Evolutionary conservation across 2,329 filamentous ascomycete genomes (phyloP).

Genomic region (Colletotrichum sp.): DNA sequence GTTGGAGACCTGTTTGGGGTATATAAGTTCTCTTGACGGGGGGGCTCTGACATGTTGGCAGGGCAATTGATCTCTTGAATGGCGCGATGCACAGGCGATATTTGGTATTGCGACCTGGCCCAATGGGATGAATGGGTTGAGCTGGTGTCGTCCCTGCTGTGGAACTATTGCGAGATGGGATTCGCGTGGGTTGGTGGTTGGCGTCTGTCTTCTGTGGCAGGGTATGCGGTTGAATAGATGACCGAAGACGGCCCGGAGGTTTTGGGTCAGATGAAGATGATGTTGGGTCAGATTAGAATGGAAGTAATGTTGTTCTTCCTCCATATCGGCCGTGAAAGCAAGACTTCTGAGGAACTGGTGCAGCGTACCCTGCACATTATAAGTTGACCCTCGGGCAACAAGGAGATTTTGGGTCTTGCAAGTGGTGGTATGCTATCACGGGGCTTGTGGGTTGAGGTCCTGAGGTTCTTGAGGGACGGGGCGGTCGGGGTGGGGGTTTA

Average conservation of each 20-base stretch:
- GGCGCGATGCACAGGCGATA: too few species aligned
- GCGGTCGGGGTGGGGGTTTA: not conserved
- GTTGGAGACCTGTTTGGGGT: too few species aligned
- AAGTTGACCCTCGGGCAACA: not conserved
- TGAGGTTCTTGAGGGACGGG: not conserved
- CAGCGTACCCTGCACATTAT: not conserved
- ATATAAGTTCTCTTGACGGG: too few species aligned
- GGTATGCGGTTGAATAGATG: not conserved
- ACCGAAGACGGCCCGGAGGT: too few species aligned
- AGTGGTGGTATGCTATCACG: not conserved
- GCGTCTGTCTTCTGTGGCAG: not conserved
- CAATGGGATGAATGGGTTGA: not conserved
- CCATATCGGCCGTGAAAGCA: too few species aligned
- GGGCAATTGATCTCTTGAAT: too few species aligned
- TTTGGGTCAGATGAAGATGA: too few species aligned
- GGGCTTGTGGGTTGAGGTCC: not conserved
- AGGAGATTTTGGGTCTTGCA: not conserved
- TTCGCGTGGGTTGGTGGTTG: not conserved
- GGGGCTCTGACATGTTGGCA: too few species aligned
- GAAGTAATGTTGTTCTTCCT: too few species aligned
- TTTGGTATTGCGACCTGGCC: too few species aligned
- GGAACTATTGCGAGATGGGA: not conserved
- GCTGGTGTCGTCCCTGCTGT: not conserved
- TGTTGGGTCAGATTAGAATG: too few species aligned
- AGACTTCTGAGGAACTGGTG: too few species aligned